A percentile compares a stretch with the other conserved stretches of the same genome.
Evolutionary conservation across 441 rosid genomes (phyloP).

Genomic region (Eutrema salsugineum): DNA sequence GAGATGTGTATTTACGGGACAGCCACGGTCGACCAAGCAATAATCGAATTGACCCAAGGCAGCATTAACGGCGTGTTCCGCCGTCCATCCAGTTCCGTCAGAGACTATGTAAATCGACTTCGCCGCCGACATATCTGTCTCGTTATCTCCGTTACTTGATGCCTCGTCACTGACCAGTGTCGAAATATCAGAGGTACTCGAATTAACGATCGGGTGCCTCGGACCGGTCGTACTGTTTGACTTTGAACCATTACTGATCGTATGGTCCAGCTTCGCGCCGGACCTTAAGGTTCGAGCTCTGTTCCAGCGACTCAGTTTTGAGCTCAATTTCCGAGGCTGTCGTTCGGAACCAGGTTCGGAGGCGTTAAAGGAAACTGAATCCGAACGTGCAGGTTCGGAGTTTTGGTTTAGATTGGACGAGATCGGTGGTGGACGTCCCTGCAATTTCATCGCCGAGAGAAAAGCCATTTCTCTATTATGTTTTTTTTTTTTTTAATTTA

Average conservation of each 20-base stretch:
- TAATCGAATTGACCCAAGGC: slow-evolving; percentile 89
- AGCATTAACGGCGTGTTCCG: slow-evolving; percentile 78
- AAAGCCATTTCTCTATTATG: slow-evolving; percentile 32
- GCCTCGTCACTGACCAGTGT: slow-evolving; percentile 25
- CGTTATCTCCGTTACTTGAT: slow-evolving; percentile 28
- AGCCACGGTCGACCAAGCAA: slow-evolving; percentile 84
- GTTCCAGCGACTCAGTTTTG: slow-evolving; percentile 84
- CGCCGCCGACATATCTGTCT: slow-evolving; percentile 30
- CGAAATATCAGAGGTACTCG: slow-evolving; percentile 5
- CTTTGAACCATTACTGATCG: slow-evolving; percentile 21
- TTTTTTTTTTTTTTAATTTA: background rate
- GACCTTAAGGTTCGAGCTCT: slow-evolving; percentile 74
- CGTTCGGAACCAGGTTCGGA: slow-evolving; percentile 35
- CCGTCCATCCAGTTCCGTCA: slow-evolving; percentile 98
- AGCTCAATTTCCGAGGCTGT: slow-evolving; percentile 50
- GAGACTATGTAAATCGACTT: slow-evolving; percentile 81
- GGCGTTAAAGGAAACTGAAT: slow-evolving; percentile 15
- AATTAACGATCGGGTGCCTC: background rate
- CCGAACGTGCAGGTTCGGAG: slow-evolving; percentile 20
- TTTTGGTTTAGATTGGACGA: slow-evolving; percentile 18
- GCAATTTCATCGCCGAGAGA: slow-evolving; percentile 34
- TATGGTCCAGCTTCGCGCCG: slow-evolving; percentile 60
- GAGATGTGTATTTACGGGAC: slow-evolving; percentile 85
- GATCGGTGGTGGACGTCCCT: slow-evolving; percentile 34
- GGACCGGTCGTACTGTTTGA: slow-evolving; percentile 20